A percentile compares a stretch with the other conserved stretches of the same genome.
Evolutionary conservation across 2,329 filamentous ascomycete genomes (phyloP).

Genomic region (Alternaria sp.): DNA sequence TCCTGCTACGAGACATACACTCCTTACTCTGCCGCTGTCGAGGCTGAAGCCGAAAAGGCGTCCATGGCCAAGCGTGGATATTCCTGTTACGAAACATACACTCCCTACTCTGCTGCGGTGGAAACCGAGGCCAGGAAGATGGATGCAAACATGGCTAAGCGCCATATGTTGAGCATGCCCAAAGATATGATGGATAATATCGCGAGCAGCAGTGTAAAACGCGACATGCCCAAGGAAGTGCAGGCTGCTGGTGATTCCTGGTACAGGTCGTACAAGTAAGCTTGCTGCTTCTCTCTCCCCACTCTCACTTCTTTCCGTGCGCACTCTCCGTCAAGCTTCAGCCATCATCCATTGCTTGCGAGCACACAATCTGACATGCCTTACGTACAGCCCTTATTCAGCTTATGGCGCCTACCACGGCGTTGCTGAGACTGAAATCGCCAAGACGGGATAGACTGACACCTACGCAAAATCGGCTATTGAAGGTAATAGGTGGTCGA

Average conservation of each 20-base stretch:
- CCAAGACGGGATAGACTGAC: not conserved
- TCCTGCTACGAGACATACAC: not conserved
- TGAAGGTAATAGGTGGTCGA: not conserved
- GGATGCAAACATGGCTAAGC: not conserved
- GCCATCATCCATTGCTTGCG: not conserved
- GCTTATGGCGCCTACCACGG: not conserved
- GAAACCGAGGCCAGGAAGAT: constrained; percentile 5
- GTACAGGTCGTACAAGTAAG: constrained; percentile 3
- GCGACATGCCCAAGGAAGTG: not conserved
- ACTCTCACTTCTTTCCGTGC: not conserved
- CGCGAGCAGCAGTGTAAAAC: not conserved
- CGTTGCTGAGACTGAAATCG: not conserved
- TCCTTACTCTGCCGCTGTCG: constrained; percentile 1
- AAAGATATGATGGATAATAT: not conserved
- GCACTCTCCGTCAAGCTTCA: not conserved
- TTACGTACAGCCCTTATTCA: not conserved
- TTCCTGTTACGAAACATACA: not conserved
- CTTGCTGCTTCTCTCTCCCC: not conserved
- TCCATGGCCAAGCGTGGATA: not conserved
- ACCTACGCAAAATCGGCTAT: not conserved
- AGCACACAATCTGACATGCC: not conserved
- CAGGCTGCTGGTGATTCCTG: not conserved
- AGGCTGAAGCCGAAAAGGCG: not conserved
- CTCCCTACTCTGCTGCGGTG: constrained; percentile 3
- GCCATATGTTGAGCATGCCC: constrained; percentile 1